Evolutionary conservation across 805 yeast genomes (phyloP).

Genomic region (Candida andamanensis): DNA sequence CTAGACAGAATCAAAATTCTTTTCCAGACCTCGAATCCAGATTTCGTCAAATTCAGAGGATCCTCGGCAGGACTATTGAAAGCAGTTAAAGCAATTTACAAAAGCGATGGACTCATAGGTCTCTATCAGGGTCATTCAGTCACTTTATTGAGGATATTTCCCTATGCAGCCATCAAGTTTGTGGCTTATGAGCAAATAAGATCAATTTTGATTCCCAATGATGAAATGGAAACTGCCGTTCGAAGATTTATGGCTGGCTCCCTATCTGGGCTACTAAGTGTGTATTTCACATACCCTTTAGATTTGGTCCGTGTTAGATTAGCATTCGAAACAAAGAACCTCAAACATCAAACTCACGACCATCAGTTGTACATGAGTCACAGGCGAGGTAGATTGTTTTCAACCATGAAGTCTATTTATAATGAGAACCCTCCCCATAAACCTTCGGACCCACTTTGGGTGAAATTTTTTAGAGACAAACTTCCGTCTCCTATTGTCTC

Average conservation of each 20-base stretch:
- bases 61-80: conserved; percentile 67
- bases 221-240: conserved; percentile 68
- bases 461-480: conserved; percentile 27
- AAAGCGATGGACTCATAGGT: conserved; percentile 69
- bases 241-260: conserved; percentile 87
- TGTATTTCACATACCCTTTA: conserved; percentile 84
- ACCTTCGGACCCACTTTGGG: conserved; percentile 32
- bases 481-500: conserved; percentile 29
- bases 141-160: conserved; percentile 84
- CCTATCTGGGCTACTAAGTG: conserved; percentile 81
- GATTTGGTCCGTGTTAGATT: conserved; percentile 86
- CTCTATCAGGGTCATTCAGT: conserved; percentile 95
- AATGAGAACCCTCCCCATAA: conserved; percentile 33
- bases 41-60: conserved; percentile 74
- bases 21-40: conserved; percentile 93
- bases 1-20: conserved; percentile 90
- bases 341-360: conserved; percentile 20
- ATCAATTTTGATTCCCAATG: conserved; percentile 68
- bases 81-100: conserved; percentile 67
- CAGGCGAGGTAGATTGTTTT: conserved; percentile 26
- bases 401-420: conserved; percentile 28
- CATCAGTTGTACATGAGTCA: conserved; percentile 21
- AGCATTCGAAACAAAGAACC: conserved; percentile 73
- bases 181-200: conserved; percentile 94
- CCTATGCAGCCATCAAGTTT: conserved; percentile 95